Percentiles rank a stretch among this genome's conserved stretches.
Conservation (phyloP, 345 rosid genomes). For the Toxicodendron radicans region DNA sequence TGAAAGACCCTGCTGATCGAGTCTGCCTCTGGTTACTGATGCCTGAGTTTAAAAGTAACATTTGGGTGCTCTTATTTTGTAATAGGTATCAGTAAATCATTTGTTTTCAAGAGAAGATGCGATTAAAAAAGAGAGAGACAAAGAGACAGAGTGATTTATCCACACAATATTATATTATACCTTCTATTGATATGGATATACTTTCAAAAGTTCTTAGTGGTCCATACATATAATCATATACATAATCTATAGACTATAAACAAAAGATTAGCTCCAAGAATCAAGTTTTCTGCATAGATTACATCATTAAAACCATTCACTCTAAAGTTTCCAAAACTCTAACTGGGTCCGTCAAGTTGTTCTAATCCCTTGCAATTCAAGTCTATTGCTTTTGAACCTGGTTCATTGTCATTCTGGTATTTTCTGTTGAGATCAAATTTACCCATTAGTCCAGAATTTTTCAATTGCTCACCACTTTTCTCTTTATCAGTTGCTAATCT, state of each 20-base stretch:
- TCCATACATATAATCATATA: slow-evolving; percentile 46
- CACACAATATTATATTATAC: slow-evolving; percentile 31
- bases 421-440: slow-evolving; percentile 58
- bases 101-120: neutral
- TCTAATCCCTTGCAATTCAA: slow-evolving; percentile 43
- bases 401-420: slow-evolving; percentile 41
- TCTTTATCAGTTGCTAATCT: slow-evolving; percentile 31
- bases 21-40: neutral
- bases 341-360: slow-evolving; percentile 31
- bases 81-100: slow-evolving; percentile 20
- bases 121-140: neutral
- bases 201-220: slow-evolving; percentile 32
- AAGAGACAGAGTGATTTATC: slow-evolving; percentile 5
- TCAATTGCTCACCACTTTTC: slow-evolving; percentile 34
- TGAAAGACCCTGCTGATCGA: neutral
- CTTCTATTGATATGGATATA: slow-evolving; percentile 32
- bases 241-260: slow-evolving; percentile 50
- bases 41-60: neutral
- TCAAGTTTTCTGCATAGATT: slow-evolving; percentile 30
- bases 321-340: slow-evolving; percentile 19
- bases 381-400: slow-evolving; percentile 40
- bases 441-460: slow-evolving; percentile 23
- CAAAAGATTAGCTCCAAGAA: slow-evolving; percentile 30
- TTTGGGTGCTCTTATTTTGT: neutral
- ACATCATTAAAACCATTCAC: slow-evolving; percentile 19